phyloP scores from a whole-genome alignment of 2,329 filamentous ascomycete genomes.

The Sporothrix curviconia region DNA sequence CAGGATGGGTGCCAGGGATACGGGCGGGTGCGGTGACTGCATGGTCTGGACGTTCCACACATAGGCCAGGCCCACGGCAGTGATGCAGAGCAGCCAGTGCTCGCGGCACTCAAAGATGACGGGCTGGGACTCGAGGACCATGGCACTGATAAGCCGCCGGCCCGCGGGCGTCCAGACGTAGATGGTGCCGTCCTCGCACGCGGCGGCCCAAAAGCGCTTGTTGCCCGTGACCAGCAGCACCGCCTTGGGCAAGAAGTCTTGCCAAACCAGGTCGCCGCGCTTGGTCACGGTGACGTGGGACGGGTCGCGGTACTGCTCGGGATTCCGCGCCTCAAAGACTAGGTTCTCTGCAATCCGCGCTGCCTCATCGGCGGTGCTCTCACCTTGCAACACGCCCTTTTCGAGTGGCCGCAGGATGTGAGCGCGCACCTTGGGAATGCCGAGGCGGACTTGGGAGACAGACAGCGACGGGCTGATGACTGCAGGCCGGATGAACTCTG shows the following conservation, averaged over 20 bases:
- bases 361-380: constrained; percentile 53
- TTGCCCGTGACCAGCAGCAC: constrained; percentile 90
- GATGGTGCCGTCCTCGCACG: constrained; percentile 85
- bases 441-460: constrained; percentile 76
- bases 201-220: constrained; percentile 83
- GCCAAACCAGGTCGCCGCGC: constrained; percentile 77
- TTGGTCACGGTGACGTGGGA: constrained; percentile 77
- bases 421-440: constrained; percentile 77
- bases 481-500: constrained; percentile 81
- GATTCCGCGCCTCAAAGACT: constrained; percentile 84
- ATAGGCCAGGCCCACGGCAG: constrained; percentile 79
- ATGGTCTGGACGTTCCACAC: constrained; percentile 89
- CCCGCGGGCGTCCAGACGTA: constrained; percentile 92
- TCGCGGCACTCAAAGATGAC: constrained; percentile 88
- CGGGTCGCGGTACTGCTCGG: constrained; percentile 69
- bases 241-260: constrained; percentile 82
- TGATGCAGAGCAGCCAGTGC: constrained; percentile 84
- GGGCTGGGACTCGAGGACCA: constrained; percentile 85
- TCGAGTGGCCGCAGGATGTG: constrained; percentile 80
- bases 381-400: constrained; percentile 48
- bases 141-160: constrained; percentile 72
- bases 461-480: constrained; percentile 76
- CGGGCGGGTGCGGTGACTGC: constrained; percentile 77
- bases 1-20: constrained; percentile 81
- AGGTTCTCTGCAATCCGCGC: constrained; percentile 60